Base-by-base conservation (phyloP, 345 rosid species). In the Triadica sebifera region DNA sequence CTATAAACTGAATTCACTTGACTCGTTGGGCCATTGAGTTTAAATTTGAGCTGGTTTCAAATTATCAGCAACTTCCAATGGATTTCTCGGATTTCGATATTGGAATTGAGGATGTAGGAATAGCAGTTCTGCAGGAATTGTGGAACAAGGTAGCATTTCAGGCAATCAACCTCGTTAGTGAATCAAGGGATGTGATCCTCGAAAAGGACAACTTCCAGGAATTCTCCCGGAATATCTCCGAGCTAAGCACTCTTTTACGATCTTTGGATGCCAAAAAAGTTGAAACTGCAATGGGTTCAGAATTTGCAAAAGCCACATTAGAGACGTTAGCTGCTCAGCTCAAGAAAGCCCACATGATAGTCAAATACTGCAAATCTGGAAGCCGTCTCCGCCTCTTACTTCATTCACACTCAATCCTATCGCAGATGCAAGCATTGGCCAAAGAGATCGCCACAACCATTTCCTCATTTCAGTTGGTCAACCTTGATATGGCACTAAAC, bases 391-490 rank as follows among this genome's bases (percentile, higher is more conserved):
- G 81, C 51, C 74, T 81, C 43, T 76, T 84, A 38, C 85, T 87
- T 77, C 77, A 65, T 51, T 83, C 77, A 0, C 65, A 75, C 39
- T 74, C 81, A 0, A 49, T 74, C 53, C 85, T 78, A 15, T 57
- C 57, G 2, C 77, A 70, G 73, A 83, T 87, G 83, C 58, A 80
- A 55, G 68, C 62, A 29, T 63, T 87, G 65, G 81, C 84, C 6
- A 85, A 73, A 55, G 84, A 81, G 81, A 85, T 87, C 8, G 88
- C 90, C 19, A 56, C 51, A 8, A 83, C 88, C 45, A 75, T 84
- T 67, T 83, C 86, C 39, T 83, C 84, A 2, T 78, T 85, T 74
- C 84, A 81, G 77, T 69, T 84, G 70, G 76, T 76, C 69, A 87
- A 78, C 72, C 85, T 87, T 58, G 81, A 81, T 65, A 71, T 81